Base-by-base conservation (phyloP, 768 basidiomycete genomes). In the Tricholoma terreum region DNA sequence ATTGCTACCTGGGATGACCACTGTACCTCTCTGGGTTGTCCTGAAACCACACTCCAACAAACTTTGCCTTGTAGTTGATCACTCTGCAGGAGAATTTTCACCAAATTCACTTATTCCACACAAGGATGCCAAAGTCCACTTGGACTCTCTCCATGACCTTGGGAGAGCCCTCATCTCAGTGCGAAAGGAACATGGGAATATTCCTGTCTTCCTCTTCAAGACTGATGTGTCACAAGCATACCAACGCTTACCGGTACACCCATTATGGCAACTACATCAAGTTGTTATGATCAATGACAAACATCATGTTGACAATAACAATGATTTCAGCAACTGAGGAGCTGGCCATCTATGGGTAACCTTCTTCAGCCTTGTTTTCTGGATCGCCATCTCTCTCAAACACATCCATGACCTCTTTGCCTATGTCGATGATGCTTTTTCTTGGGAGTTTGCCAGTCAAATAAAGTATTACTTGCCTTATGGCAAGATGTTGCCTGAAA, bases 61-160 rank as follows among this genome's bases (percentile, higher is more conserved):
- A n/a, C n/a, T n/a, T n/a, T n/a, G n/a, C n/a, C n/a, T n/a, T n/a
- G 65, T 81, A 0, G 72, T 66, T 0, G 64, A 82, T 49, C 75
- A 80, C 0, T 72, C 69, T 27, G 68, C 64, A 3, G 68, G 69
- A 0, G 30, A 63, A 0, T 68, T 63, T 53, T 65, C 69, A 0
- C 58, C 67, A 0, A 74, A 75, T 57, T 66, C 58, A 0, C 65
- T 69, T 57, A 65, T 74, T 21, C 17, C 33, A 1, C 55, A 51
- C 0, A 22, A 52, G 0, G 33, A 46, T 9, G 27, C 42, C 1
- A 52, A 52, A 0, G 57, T 55, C 10, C 65, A 60, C 0, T 56
- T 69, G 4, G 69, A 71, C 35, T 58, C 50, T 15, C 60, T 69
- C 58, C 30, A 22, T 0, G 50, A 57, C 4, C 55, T 68, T 6